Conservation (phyloP, 1,284 basidiomycete genomes). For the Trichosporon inkin region DNA sequence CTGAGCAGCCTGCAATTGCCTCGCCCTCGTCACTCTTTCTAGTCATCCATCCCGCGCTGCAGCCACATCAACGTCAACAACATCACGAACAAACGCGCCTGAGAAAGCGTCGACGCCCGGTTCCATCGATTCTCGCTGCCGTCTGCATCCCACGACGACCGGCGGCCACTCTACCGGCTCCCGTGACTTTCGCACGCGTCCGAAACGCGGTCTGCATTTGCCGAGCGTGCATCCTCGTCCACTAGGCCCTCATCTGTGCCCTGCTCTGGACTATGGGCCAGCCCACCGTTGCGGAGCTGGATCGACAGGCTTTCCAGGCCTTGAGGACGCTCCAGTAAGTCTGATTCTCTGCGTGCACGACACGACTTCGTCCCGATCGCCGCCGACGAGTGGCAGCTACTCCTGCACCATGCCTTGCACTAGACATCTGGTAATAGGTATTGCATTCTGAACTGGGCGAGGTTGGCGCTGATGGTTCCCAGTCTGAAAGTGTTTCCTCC, state of each 20-base stretch:
- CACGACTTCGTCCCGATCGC: background rate
- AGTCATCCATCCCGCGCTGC: background rate
- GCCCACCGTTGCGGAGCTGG: background rate
- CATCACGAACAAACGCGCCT: background rate
- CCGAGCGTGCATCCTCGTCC: background rate
- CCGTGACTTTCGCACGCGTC: conserved; percentile 5
- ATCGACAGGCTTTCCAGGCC: background rate
- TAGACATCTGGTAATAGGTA: background rate
- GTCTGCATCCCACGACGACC: background rate
- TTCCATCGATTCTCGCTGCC: background rate
- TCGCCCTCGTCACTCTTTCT: background rate
- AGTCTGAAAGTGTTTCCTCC: background rate
- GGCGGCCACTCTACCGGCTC: background rate
- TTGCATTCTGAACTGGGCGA: background rate
- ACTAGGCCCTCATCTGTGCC: background rate
- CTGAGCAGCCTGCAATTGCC: background rate
- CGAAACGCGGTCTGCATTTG: background rate
- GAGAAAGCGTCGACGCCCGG: background rate
- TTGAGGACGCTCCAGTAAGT: conserved; percentile 7
- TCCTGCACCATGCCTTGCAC: background rate
- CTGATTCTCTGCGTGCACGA: background rate
- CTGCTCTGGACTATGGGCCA: background rate
- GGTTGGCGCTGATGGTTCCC: background rate
- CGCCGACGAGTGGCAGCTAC: background rate
- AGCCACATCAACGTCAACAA: background rate